phyloP scores from a whole-genome alignment of 1,284 basidiomycete genomes.

The Stereum hirsutum region DNA sequence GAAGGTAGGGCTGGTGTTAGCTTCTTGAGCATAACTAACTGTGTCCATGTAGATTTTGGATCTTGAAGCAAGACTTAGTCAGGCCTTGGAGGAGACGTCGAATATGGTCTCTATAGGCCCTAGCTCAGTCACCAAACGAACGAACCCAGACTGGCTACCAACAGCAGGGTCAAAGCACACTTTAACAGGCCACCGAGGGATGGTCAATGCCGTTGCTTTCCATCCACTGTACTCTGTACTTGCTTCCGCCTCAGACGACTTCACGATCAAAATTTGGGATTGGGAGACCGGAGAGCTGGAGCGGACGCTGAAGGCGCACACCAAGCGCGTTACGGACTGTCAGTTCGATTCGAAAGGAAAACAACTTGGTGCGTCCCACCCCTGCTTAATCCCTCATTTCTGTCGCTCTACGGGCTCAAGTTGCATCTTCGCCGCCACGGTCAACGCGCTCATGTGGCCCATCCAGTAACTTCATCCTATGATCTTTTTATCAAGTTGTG shows the following conservation, averaged over 20 bases:
- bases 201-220: slow-evolving; percentile 58
- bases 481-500: slow-evolving; percentile 77
- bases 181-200: slow-evolving; percentile 57
- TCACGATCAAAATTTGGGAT: slow-evolving; percentile 74
- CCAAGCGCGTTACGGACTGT: slow-evolving; percentile 63
- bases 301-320: slow-evolving; percentile 71
- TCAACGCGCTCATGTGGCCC: not conserved
- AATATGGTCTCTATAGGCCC: slow-evolving; percentile 34
- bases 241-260: slow-evolving; percentile 64
- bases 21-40: not conserved
- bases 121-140: slow-evolving; percentile 28
- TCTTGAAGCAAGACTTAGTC: slow-evolving; percentile 55
- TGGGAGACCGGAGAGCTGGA: slow-evolving; percentile 81
- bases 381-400: not conserved
- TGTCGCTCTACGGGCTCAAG: no score
- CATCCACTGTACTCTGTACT: slow-evolving; percentile 65
- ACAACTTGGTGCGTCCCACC: slow-evolving; percentile 41
- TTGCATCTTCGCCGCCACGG: not conserved
- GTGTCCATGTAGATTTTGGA: slow-evolving; percentile 54
- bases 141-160: slow-evolving; percentile 58
- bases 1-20: slow-evolving; percentile 42
- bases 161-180: slow-evolving; percentile 46
- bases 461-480: slow-evolving; percentile 58
- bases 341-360: slow-evolving; percentile 68
- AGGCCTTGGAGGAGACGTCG: slow-evolving; percentile 54